Evolutionary conservation across 768 basidiomycete species (phyloP).

Genomic region (Pisolithus tinctorius): DNA sequence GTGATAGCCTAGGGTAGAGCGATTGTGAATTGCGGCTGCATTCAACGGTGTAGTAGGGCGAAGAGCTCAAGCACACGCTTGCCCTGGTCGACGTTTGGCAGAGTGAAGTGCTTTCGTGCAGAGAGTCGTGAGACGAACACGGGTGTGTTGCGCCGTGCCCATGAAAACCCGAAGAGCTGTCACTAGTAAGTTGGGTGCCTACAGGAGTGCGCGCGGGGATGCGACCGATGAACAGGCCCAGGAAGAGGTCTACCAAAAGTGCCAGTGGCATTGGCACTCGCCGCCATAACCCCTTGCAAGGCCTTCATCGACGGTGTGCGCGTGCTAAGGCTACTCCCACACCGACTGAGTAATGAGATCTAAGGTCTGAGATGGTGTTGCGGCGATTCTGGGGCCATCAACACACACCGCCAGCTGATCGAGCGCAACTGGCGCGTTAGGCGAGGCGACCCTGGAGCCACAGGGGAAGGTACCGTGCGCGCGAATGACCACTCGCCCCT

Average conservation of each 20-base stretch:
- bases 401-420: too few species aligned
- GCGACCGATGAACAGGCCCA: too few species aligned
- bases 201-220: too few species aligned
- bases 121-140: conserved; percentile 41
- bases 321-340: too few species aligned
- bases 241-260: conserved; percentile 52
- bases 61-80: conserved; percentile 81
- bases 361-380: too few species aligned
- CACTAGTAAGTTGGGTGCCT: too few species aligned
- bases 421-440: too few species aligned
- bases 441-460: too few species aligned
- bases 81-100: conserved; percentile 82
- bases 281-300: conserved; percentile 17
- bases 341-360: too few species aligned
- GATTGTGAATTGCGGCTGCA: conserved; percentile 83
- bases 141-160: conserved; percentile 50
- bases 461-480: too few species aligned
- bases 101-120: conserved; percentile 55
- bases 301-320: conserved; percentile 18
- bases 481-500: too few species aligned
- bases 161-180: conserved; percentile 31
- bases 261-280: conserved; percentile 50
- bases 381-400: too few species aligned
- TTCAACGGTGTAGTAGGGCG: conserved; percentile 88
- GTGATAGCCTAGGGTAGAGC: conserved; percentile 88